A percentile compares a stretch with the other conserved stretches of the same genome.
Evolutionary conservation across 2,329 filamentous ascomycete species (phyloP).

Genomic region (Ascochyta viciae-villosae): DNA sequence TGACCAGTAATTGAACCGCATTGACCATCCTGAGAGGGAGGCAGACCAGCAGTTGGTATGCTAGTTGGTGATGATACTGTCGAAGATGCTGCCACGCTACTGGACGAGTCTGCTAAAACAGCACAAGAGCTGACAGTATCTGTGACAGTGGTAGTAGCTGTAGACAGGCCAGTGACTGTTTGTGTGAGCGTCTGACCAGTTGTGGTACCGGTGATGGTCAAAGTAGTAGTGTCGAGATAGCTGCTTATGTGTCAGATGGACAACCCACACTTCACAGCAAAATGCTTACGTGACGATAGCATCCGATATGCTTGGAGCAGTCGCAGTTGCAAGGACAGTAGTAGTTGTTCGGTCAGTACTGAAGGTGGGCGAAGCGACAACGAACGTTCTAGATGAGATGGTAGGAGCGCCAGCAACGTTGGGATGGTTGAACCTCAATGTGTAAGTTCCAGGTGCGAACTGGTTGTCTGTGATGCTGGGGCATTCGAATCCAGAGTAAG

Average conservation of each 20-base stretch:
- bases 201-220: conserved; percentile 5
- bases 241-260: conserved; percentile 1
- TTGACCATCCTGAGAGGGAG: conserved; percentile 13
- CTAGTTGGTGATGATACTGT: conserved; percentile 4
- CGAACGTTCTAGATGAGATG: conserved; percentile 22
- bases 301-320: conserved; percentile 7
- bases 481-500: conserved; percentile 24
- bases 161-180: conserved; percentile 5
- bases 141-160: conserved; percentile 5
- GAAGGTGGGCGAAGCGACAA: conserved; percentile 20
- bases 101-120: not conserved
- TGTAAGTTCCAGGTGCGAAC: conserved; percentile 26
- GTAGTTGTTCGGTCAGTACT: conserved; percentile 16
- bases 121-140: conserved; percentile 3
- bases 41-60: conserved; percentile 2
- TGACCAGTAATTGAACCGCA: conserved; percentile 16
- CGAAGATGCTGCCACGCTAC: not conserved
- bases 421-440: conserved; percentile 24
- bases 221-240: conserved; percentile 11
- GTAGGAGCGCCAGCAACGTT: conserved; percentile 13
- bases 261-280: no score
- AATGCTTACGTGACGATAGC: conserved; percentile 18
- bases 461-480: conserved; percentile 22
- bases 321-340: conserved; percentile 9
- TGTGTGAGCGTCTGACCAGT: conserved; percentile 9